Evolutionary conservation across 805 yeast genomes (phyloP).

Genomic region (Metschnikowia koreensis): DNA sequence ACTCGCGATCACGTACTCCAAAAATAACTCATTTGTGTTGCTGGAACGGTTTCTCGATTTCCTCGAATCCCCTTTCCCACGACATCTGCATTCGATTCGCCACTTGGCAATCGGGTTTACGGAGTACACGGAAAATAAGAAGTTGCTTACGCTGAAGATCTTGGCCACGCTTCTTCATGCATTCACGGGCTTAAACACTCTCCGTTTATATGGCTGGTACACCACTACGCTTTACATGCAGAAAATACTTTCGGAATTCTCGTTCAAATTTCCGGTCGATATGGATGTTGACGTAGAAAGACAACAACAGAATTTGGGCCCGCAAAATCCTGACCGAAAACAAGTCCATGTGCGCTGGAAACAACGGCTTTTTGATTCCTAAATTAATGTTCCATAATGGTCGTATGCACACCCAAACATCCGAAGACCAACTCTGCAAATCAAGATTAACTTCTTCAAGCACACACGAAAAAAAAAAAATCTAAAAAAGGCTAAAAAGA

Average conservation of each 20-base stretch:
- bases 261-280: slow-evolving; percentile 3
- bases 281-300: slow-evolving; percentile 5
- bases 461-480: not conserved
- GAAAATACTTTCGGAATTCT: slow-evolving; percentile 4
- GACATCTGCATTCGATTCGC: slow-evolving; percentile 17
- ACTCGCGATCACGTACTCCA: slow-evolving; percentile 26
- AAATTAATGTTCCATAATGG: not conserved
- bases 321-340: not conserved
- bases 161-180: slow-evolving; percentile 13
- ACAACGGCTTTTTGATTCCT: not conserved
- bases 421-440: not conserved
- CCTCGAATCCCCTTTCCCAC: slow-evolving; percentile 21
- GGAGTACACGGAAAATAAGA: slow-evolving; percentile 12
- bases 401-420: slow-evolving; percentile 7
- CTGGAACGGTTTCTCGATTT: slow-evolving; percentile 39
- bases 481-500: not conserved
- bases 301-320: not conserved
- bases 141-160: slow-evolving; percentile 14
- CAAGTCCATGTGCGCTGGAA: not conserved
- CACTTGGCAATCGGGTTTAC: slow-evolving; percentile 16
- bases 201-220: slow-evolving; percentile 26
- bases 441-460: not conserved
- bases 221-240: slow-evolving; percentile 17
- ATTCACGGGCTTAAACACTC: slow-evolving; percentile 18
- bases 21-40: slow-evolving; percentile 31